Evolutionary conservation across 305 asterid species (phyloP), one percentile per base, ranked within the genome.

Genomic region (Fraxinus xanthoxyloides): DNA sequence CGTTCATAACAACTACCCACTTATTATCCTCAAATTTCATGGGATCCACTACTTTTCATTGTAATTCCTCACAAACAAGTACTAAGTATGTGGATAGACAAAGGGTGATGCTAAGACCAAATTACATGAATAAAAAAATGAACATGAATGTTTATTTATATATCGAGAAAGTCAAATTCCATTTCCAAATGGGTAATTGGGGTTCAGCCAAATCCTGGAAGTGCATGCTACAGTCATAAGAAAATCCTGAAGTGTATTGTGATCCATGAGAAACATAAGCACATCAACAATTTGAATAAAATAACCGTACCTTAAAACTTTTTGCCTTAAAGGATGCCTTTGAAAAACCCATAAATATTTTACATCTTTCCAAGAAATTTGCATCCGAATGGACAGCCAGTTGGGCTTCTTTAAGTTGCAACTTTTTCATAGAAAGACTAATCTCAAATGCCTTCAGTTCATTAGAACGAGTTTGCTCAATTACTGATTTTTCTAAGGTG

Each of bases 381-480:
- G 93, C 75, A 81, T 85, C 90, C 32, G 92, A 88, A 77, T 83
- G 85, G 77, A 94, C 86, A 65, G 88, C 86, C 78, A 94, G 72
- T 77, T 96, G 85, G 83, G 87, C 87, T 87, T 96, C 97, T 90
- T 92, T 90, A 59, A 93, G 95, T 88, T 90, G 87, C 91, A 96
- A 34, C 75, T 85, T 89, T 86, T 83, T 91, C 92, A 89, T 85
- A 19, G 78, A 82, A 75, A 96, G 98, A 78, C 92, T 88, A 80
- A 94, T 93, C 91, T 93, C 91, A 67, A 92, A 82, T 82, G 89
- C 79, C 89, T 94, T 93, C 19, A 96, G 92, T 80, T 94, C 91
- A 87, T 94, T 96, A 4, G 94, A 89, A 77, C 98, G 95, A 69
- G 91, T 85, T 86, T 92, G 97, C 93, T 94, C 99, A 46, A 89